These are phyloP conservation scores for Termitomyces sp. DNA, from an alignment of 768 basidiomycete species.

Conservation along the genomic window DNA sequence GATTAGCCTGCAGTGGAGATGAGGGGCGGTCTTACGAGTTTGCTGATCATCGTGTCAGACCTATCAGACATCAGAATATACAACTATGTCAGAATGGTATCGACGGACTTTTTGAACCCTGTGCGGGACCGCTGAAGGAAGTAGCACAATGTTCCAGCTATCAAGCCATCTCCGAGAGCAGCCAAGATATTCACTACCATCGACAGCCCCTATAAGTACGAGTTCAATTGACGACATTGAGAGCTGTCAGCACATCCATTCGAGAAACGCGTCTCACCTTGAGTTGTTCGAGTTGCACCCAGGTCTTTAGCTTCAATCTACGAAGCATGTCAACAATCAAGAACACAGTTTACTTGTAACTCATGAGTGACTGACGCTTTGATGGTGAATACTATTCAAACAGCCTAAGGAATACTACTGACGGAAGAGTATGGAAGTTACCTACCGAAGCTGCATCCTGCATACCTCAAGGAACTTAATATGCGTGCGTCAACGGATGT, in stretches of 20 bases:
- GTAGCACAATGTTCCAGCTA: slow-evolving; percentile 46
- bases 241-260: slow-evolving; percentile 4
- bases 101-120: slow-evolving; percentile 46
- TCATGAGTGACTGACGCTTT: slow-evolving; percentile 35
- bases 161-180: slow-evolving; percentile 46
- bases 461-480: not conserved
- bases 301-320: slow-evolving; percentile 43
- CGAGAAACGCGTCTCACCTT: slow-evolving; percentile 31
- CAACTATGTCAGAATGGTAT: slow-evolving; percentile 8
- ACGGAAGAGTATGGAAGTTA: slow-evolving; percentile 3
- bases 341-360: not conserved
- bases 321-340: slow-evolving; percentile 7
- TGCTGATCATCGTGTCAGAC: slow-evolving; percentile 44
- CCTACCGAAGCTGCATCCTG: slow-evolving; percentile 42
- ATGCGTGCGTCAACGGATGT: not conserved
- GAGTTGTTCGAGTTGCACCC: slow-evolving; percentile 38
- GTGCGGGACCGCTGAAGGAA: slow-evolving; percentile 50
- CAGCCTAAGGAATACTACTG: slow-evolving; percentile 2
- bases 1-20: not conserved
- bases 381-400: slow-evolving; percentile 39
- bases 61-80: slow-evolving; percentile 20
- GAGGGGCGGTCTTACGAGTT: slow-evolving; percentile 20
- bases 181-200: slow-evolving; percentile 55
- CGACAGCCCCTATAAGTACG: slow-evolving; percentile 40
- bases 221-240: slow-evolving; percentile 1